Conservation (phyloP, 495 filamentous ascomycete genomes). For the Amphirosellinia nigrospora region DNA sequence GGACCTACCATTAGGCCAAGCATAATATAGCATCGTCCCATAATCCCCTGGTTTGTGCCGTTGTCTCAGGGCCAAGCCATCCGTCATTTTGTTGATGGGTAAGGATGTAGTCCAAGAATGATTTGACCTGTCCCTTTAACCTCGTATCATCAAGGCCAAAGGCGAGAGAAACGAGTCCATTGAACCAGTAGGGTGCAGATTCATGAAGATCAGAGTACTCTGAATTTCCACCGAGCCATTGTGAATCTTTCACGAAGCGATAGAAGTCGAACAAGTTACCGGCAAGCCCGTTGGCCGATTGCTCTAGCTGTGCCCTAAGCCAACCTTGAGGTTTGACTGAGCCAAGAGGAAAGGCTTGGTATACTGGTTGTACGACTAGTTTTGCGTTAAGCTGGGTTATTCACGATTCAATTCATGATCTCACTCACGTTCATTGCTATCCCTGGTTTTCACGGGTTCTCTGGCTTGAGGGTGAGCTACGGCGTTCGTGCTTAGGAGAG, state of each 20-base stretch:
- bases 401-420: background rate
- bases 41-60: conserved; percentile 49
- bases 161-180: conserved; percentile 68
- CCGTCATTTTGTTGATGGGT: conserved; percentile 61
- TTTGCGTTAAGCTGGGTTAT: background rate
- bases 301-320: conserved; percentile 62
- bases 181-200: conserved; percentile 70
- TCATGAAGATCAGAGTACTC: conserved; percentile 68
- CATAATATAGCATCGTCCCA: conserved; percentile 61
- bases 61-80: conserved; percentile 66
- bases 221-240: conserved; percentile 60
- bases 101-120: conserved; percentile 57
- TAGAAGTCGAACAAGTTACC: conserved; percentile 68
- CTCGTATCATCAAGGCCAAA: conserved; percentile 60
- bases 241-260: conserved; percentile 58
- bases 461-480: conserved; percentile 12
- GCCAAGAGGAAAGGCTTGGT: conserved; percentile 60
- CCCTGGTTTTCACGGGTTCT: background rate
- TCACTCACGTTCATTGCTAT: conserved; percentile 19
- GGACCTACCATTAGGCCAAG: conserved; percentile 55
- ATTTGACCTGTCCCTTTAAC: conserved; percentile 61
- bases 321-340: conserved; percentile 65
- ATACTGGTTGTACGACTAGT: conserved; percentile 39
- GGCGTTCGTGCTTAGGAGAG: conserved; percentile 13
- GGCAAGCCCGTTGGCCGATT: conserved; percentile 61